Conservation (phyloP, 2,329 filamentous ascomycete genomes). For the Tolypocladium pustulatum region DNA sequence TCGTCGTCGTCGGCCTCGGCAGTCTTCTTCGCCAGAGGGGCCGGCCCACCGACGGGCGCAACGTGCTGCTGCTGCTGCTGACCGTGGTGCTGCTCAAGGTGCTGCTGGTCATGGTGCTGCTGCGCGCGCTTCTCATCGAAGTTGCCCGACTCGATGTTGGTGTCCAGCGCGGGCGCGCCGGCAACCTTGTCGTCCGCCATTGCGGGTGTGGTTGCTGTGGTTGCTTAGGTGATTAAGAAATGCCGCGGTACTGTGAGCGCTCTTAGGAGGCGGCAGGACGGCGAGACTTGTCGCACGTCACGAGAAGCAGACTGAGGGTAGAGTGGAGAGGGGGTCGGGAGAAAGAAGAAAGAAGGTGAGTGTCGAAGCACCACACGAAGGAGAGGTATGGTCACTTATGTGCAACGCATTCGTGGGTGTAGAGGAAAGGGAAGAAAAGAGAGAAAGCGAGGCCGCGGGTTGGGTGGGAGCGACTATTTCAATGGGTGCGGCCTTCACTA, state of each 20-base stretch:
- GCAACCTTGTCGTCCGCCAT: conserved; percentile 47
- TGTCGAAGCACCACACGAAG: conserved; percentile 37
- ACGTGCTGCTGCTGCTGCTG: neutral
- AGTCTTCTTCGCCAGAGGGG: conserved; percentile 21
- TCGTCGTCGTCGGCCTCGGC: conserved; percentile 50
- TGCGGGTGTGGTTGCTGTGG: conserved; percentile 2
- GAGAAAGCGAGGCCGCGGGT: conserved; percentile 6
- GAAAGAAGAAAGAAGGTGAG: conserved; percentile 10
- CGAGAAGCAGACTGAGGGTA: neutral
- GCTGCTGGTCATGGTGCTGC: conserved; percentile 14
- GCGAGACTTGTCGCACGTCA: neutral
- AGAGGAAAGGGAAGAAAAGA: conserved; percentile 20
- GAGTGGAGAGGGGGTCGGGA: conserved; percentile 11
- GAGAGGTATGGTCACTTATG: conserved; percentile 30
- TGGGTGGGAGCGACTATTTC: conserved; percentile 29
- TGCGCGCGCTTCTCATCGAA: conserved; percentile 52
- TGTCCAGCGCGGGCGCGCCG: conserved; percentile 48
- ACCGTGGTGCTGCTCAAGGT: conserved; percentile 2
- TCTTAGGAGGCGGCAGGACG: neutral
- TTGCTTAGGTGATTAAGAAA: conserved; percentile 1
- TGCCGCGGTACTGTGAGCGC: neutral
- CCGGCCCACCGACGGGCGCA: conserved; percentile 18
- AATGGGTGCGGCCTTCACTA: conserved; percentile 13
- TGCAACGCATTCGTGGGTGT: conserved; percentile 41
- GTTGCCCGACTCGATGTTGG: conserved; percentile 52